These are phyloP conservation scores for Plasmodium fragile DNA, from an alignment of 169 alveolate genomes.

Conservation along the genomic window DNA sequence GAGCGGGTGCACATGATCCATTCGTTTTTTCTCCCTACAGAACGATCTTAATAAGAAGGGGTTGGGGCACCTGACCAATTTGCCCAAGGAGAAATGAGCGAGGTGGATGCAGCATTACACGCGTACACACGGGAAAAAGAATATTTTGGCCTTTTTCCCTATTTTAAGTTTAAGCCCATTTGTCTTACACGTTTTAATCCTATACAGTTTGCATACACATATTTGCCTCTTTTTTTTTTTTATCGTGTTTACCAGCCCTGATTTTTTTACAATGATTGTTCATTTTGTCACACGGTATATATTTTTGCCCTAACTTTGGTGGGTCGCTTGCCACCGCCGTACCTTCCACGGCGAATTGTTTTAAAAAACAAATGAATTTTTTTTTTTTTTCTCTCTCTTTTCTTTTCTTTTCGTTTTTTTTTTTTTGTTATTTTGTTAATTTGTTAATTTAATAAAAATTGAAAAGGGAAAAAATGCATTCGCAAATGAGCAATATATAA, in stretches of 20 bases:
- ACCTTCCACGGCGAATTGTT: neutral
- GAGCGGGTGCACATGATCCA: neutral
- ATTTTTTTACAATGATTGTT: neutral
- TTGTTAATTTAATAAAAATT: neutral
- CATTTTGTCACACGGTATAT: neutral
- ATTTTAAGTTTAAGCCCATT: slow-evolving; percentile 2
- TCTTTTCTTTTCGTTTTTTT: neutral
- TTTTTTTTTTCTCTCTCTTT: slow-evolving; percentile 1
- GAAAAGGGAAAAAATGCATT: neutral
- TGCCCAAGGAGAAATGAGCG: slow-evolving; percentile 25
- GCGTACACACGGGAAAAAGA: neutral
- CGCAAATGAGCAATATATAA: neutral
- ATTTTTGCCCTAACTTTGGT: neutral
- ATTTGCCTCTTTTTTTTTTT: neutral
- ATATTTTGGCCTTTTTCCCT: neutral
- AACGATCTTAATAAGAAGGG: slow-evolving; percentile 74
- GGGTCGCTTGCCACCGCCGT: neutral
- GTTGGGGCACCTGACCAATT: slow-evolving; percentile 36
- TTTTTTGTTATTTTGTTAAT: neutral
- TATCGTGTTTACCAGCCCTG: neutral
- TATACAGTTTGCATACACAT: neutral
- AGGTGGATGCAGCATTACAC: neutral
- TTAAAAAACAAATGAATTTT: neutral
- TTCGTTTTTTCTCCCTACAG: slow-evolving; percentile 13
- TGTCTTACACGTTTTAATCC: neutral